Percentiles rank a stretch among this genome's conserved stretches.
Conservation (phyloP, 768 basidiomycete species). For the Mycena chlorophos region DNA sequence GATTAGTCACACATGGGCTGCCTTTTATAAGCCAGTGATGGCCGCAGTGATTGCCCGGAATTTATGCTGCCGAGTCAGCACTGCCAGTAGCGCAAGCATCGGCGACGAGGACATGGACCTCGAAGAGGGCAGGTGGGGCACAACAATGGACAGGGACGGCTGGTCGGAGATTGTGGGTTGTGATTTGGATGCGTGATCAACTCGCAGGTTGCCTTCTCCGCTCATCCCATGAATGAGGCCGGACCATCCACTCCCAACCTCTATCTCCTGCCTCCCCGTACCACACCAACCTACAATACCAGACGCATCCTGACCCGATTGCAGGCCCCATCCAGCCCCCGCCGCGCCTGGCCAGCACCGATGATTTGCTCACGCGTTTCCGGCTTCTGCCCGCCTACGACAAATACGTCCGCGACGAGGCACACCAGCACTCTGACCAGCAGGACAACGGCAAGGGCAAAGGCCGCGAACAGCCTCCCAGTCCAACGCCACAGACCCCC, state of each 20-base stretch:
- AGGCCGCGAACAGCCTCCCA: slow-evolving; percentile 34
- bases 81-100: no score
- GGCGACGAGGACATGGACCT: no score
- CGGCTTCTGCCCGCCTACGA: slow-evolving; percentile 74
- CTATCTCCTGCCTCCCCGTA: slow-evolving; percentile 13
- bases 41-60: no score
- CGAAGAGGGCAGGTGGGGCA: no score
- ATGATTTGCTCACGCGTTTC: slow-evolving; percentile 77
- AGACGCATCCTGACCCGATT: neutral
- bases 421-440: slow-evolving; percentile 23
- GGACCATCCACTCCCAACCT: slow-evolving; percentile 18
- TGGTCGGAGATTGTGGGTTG: no score
- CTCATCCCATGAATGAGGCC: slow-evolving; percentile 1
- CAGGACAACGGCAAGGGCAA: slow-evolving; percentile 54
- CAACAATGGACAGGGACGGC: no score
- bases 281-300: neutral
- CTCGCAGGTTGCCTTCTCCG: neutral
- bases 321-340: slow-evolving; percentile 35
- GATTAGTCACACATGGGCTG: no score
- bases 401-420: slow-evolving; percentile 65
- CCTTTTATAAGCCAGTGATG: no score
- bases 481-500: slow-evolving; percentile 33
- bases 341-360: slow-evolving; percentile 66
- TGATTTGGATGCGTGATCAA: neutral
- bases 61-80: no score